These are phyloP conservation scores for Penicillium coprophilum DNA, from an alignment of 495 filamentous ascomycete genomes.

Conservation along the genomic window DNA sequence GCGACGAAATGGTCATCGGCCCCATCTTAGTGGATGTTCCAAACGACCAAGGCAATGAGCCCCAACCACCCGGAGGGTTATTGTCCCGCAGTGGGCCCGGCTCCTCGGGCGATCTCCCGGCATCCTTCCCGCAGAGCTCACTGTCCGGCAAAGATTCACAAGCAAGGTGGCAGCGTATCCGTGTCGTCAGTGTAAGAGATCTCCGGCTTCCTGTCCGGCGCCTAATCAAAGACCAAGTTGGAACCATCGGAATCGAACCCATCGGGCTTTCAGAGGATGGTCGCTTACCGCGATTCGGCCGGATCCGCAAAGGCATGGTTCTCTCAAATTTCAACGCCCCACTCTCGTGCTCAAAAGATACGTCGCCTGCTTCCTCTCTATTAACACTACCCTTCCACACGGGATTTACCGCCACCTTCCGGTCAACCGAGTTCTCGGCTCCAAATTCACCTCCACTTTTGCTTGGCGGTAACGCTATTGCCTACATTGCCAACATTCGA, in stretches of 20 bases:
- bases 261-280: slow-evolving; percentile 32
- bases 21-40: slow-evolving; percentile 58
- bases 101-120: slow-evolving; percentile 35
- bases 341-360: slow-evolving; percentile 40
- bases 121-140: slow-evolving; percentile 31
- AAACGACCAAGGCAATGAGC: slow-evolving; percentile 22
- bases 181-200: slow-evolving; percentile 81
- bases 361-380: slow-evolving; percentile 10
- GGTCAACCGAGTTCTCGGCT: slow-evolving; percentile 40
- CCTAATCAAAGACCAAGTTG: slow-evolving; percentile 79
- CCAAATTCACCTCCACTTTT: slow-evolving; percentile 45
- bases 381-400: slow-evolving; percentile 43
- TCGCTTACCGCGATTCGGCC: slow-evolving; percentile 32
- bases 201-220: slow-evolving; percentile 79
- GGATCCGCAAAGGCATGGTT: slow-evolving; percentile 83
- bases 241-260: slow-evolving; percentile 79
- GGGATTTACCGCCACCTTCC: slow-evolving; percentile 51
- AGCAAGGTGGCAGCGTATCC: slow-evolving; percentile 70
- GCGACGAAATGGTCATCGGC: slow-evolving; percentile 76
- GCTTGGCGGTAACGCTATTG: slow-evolving; percentile 65
- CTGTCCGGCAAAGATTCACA: slow-evolving; percentile 34
- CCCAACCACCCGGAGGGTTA: slow-evolving; percentile 23
- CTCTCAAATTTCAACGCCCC: slow-evolving; percentile 57
- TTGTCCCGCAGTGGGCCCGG: slow-evolving; percentile 34
- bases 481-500: slow-evolving; percentile 85